A percentile compares a stretch with the other conserved stretches of the same genome.
These are phyloP conservation scores for Phytopythium helicoides DNA, from an alignment of 352 stramenopile genomes.

Conservation along the genomic window DNA sequence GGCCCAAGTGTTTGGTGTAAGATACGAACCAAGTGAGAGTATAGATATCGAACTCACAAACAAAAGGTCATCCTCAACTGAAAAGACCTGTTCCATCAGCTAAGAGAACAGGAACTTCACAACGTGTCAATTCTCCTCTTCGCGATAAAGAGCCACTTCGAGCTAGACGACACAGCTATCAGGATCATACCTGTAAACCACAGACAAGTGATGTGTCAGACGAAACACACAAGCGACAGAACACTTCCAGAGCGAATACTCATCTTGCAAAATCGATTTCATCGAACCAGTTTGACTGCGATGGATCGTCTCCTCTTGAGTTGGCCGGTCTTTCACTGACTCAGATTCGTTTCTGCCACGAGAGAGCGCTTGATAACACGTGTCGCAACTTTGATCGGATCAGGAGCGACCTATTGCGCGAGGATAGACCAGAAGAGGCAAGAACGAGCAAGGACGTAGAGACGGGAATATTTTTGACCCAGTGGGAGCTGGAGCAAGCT, in stretches of 20 bases:
- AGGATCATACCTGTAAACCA: constrained; percentile 10
- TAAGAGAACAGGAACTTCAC: not conserved
- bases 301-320: constrained; percentile 30
- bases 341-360: constrained; percentile 46
- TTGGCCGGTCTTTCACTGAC: constrained; percentile 42
- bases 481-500: constrained; percentile 48
- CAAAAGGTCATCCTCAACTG: not conserved
- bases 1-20: constrained; percentile 53
- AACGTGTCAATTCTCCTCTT: not conserved
- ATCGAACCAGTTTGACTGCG: constrained; percentile 1
- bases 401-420: constrained; percentile 17
- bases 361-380: constrained; percentile 44
- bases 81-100: not conserved
- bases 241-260: not conserved
- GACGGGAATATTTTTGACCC: constrained; percentile 44
- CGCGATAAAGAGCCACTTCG: constrained; percentile 37
- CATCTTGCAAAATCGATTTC: constrained; percentile 1
- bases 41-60: not conserved
- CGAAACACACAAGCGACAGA: constrained; percentile 6
- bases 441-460: constrained; percentile 11
- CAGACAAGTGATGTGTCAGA: constrained; percentile 1
- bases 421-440: constrained; percentile 8
- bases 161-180: constrained; percentile 24
- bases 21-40: constrained; percentile 41
- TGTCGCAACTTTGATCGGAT: constrained; percentile 41